Evolutionary conservation across 176 grass and related monocot species (phyloP), one percentile per base, ranked within the genome.

Genomic region (Zizania latifolia): DNA sequence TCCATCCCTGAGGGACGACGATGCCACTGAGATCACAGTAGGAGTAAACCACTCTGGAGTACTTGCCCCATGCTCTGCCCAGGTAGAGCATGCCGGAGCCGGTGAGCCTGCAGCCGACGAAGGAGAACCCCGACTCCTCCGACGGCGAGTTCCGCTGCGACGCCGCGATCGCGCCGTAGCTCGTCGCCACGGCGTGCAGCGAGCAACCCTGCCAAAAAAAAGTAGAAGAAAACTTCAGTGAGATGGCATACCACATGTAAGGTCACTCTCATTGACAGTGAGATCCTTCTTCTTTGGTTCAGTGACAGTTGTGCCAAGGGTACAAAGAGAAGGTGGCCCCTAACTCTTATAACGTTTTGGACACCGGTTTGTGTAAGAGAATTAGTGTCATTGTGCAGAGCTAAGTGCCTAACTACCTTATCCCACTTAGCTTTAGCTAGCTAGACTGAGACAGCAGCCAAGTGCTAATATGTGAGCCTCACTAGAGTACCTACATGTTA

Each of bases 81-180:
- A 94, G 74, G 76, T 92, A 94, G 8, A 94, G 48, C 81, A 86
- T 86, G 79, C 91, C 95, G 29, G 95, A 94, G 22, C 95, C 95
- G 31, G 83, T 86, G 35, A 99, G 80, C 69, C 60, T 72, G 78
- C 95, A 99, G 39, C 82, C 66, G 19, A 94, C 75, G 79, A 99
- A 99, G 17, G 91, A 92, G 82, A 94, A 99, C 26, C 95, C 95
- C 0, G 86, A 90, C 33, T 92, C 80, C 35, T 99, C 91, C 33
- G 55, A 14, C 60, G 86, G 62, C 27, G 95, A 99, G 75, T 84
- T 86, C 81, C 95, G 86, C 84, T 99, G 95, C 71, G 91, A 94
- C 48, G 95, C 95, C 61, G 95, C 95, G 40, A 99, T 82, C 32
- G 95, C 95, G 58, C 95, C 95, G 75, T 90, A 94, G 84, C 76